These are phyloP conservation scores for Cubamyces sp. DNA, from an alignment of 768 basidiomycete species.

Conservation along the genomic window DNA sequence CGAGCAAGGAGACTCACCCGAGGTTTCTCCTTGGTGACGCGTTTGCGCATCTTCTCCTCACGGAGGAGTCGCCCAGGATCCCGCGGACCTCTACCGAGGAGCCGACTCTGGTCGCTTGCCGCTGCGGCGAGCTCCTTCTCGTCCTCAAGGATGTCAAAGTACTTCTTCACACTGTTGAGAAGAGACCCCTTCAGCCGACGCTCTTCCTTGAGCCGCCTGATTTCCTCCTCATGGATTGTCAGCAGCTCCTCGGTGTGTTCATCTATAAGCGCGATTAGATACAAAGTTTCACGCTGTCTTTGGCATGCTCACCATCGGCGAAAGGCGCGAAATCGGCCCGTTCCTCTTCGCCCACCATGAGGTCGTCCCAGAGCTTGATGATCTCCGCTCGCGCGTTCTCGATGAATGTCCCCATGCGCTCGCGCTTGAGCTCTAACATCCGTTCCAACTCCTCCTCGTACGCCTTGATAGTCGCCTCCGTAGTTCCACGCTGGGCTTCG, in stretches of 20 bases:
- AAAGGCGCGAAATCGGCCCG: conserved; percentile 80
- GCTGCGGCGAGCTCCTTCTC: conserved; percentile 85
- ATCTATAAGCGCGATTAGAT: conserved; percentile 48
- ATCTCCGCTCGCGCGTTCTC: conserved; percentile 83
- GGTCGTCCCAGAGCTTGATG: conserved; percentile 76
- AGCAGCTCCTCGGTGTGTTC: conserved; percentile 90
- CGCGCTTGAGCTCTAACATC: conserved; percentile 87
- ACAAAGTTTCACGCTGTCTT: neutral
- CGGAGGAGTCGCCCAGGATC: conserved; percentile 86
- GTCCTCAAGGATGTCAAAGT: conserved; percentile 89
- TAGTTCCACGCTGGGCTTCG: conserved; percentile 81
- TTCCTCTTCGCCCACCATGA: conserved; percentile 86
- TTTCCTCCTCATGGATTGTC: conserved; percentile 83
- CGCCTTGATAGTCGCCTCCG: conserved; percentile 71
- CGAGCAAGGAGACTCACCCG: conserved; percentile 56
- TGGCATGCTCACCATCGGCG: conserved; percentile 65
- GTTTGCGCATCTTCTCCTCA: conserved; percentile 97
- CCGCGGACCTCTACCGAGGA: conserved; percentile 78
- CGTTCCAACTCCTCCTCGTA: conserved; percentile 91
- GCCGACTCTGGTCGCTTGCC: conserved; percentile 78
- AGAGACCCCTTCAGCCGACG: conserved; percentile 77
- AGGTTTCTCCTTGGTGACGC: conserved; percentile 91
- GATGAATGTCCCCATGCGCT: conserved; percentile 86
- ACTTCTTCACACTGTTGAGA: conserved; percentile 78
- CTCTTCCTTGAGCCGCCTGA: conserved; percentile 80